Evolutionary conservation across 345 rosid species (phyloP).

Genomic region (Rhodamnia rubescens): DNA sequence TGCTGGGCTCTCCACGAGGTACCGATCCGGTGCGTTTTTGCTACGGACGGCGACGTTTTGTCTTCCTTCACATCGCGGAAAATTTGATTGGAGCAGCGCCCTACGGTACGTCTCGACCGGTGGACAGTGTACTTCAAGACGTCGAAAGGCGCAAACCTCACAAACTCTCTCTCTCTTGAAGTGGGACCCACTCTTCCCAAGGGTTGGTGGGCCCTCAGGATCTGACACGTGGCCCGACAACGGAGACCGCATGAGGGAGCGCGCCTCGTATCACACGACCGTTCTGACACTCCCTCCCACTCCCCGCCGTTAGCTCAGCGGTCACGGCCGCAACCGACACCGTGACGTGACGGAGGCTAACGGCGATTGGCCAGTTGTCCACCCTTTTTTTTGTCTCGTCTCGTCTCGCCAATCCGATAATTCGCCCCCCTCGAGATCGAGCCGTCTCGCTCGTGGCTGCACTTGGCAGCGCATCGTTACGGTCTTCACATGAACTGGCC

Average conservation of each 20-base stretch:
- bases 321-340: constrained; percentile 28
- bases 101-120: neutral
- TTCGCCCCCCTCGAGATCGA: neutral
- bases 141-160: neutral
- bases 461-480: neutral
- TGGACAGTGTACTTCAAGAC: neutral
- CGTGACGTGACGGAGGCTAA: neutral
- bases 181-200: neutral
- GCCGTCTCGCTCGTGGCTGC: neutral
- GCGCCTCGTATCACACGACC: constrained; percentile 1
- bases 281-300: neutral
- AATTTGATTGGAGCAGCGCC: neutral
- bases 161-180: neutral
- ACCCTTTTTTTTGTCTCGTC: neutral
- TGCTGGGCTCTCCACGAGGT: too few relatives aligned
- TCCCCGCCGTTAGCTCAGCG: neutral
- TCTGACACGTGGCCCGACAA: constrained; percentile 4
- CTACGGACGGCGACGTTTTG: neutral
- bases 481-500: neutral
- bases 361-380: constrained; percentile 1
- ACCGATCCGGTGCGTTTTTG: neutral
- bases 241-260: neutral
- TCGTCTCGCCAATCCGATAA: neutral
- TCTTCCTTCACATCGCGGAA: neutral
- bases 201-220: neutral